phyloP scores from a whole-genome alignment of 257 asterid genomes.

The Dorcoceras hygrometricum region DNA sequence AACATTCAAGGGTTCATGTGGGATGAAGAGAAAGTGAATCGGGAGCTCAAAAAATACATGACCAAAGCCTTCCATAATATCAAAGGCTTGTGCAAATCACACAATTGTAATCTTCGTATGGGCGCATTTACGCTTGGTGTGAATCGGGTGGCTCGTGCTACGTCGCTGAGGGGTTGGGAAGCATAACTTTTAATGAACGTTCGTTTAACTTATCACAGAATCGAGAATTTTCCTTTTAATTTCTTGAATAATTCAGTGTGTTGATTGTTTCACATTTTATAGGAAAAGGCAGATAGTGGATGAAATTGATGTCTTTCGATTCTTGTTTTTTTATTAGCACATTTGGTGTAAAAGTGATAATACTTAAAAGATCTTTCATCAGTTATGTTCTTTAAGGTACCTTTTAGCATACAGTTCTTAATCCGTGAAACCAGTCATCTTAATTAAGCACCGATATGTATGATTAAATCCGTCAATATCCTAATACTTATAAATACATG shows the following conservation, averaged over 20 bases:
- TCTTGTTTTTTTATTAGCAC: too few species aligned
- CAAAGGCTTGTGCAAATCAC: constrained; percentile 52
- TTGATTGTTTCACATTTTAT: background rate
- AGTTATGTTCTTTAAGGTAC: too few species aligned
- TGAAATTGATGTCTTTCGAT: too few species aligned
- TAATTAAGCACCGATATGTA: too few species aligned
- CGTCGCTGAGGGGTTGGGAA: constrained; percentile 58
- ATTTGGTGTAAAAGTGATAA: too few species aligned
- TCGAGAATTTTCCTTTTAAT: too few species aligned
- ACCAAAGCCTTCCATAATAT: constrained; percentile 57
- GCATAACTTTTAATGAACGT: constrained; percentile 26
- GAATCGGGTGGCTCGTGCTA: constrained; percentile 64
- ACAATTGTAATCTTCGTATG: constrained; percentile 69
- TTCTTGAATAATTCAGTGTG: background rate
- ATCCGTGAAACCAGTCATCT: too few species aligned
- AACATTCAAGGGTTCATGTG: constrained; percentile 82
- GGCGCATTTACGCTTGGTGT: constrained; percentile 73
- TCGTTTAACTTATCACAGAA: background rate
- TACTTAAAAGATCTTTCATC: too few species aligned
- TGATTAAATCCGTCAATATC: too few species aligned
- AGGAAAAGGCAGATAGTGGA: background rate
- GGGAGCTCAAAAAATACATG: constrained; percentile 65
- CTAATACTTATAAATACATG: too few species aligned
- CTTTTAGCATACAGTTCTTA: too few species aligned
- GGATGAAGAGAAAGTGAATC: constrained; percentile 68